Evolutionary conservation across 345 rosid genomes (phyloP).

Genomic region (Pistacia integerrima): DNA sequence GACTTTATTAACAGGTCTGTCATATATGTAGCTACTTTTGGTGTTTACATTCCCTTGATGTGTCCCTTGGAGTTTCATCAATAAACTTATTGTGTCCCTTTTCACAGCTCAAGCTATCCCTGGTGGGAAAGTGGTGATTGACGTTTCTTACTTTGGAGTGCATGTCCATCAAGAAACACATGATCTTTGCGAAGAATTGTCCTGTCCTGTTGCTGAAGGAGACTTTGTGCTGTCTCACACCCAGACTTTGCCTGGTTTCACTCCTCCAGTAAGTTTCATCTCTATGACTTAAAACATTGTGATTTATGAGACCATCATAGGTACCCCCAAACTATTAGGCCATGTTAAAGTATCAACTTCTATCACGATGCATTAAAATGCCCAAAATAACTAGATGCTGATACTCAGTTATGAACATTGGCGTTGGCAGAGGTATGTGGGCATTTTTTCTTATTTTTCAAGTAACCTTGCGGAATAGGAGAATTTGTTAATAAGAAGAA

Average conservation of each 20-base stretch:
- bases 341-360: neutral
- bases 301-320: neutral
- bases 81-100: neutral
- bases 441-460: too few relatives aligned
- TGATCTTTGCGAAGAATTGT: slow-evolving; percentile 58
- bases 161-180: slow-evolving; percentile 56
- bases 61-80: neutral
- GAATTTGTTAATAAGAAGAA: too few relatives aligned
- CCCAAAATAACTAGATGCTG: neutral
- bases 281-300: neutral
- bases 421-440: neutral
- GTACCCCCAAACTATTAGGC: neutral
- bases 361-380: neutral
- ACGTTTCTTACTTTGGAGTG: slow-evolving; percentile 46
- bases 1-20: too few relatives aligned
- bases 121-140: slow-evolving; percentile 55
- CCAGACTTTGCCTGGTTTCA: slow-evolving; percentile 52
- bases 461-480: too few relatives aligned
- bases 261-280: slow-evolving; percentile 57
- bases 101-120: slow-evolving; percentile 44
- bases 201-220: slow-evolving; percentile 57
- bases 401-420: neutral
- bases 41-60: neutral
- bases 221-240: slow-evolving; percentile 65
- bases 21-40: neutral